phyloP scores from a whole-genome alignment of 2,329 filamentous ascomycete species.

The Nothophaeocryptopus gaeumannii region DNA sequence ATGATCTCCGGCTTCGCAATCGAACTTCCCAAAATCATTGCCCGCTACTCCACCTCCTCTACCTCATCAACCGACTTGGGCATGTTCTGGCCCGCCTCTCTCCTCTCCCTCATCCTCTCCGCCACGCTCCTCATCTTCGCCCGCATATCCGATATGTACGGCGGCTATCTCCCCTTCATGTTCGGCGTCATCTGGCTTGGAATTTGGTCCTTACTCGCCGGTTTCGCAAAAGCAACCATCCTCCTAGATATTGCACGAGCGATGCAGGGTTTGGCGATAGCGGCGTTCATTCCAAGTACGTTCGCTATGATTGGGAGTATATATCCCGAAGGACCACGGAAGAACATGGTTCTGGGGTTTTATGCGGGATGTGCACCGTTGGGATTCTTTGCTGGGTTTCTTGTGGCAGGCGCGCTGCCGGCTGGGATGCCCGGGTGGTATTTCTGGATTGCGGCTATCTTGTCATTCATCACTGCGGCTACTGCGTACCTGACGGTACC shows the following conservation, averaged over 20 bases:
- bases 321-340: constrained; percentile 33
- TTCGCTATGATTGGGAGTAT: constrained; percentile 36
- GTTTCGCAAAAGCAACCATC: constrained; percentile 27
- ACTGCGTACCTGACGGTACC: constrained; percentile 35
- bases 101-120: constrained; percentile 36
- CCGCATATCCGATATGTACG: constrained; percentile 36
- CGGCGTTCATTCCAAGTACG: constrained; percentile 35
- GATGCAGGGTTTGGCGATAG: constrained; percentile 38
- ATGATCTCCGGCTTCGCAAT: constrained; percentile 39
- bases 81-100: constrained; percentile 36
- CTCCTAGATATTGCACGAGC: constrained; percentile 35
- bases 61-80: constrained; percentile 20
- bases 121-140: constrained; percentile 35
- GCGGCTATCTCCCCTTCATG: constrained; percentile 38
- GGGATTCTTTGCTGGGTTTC: constrained; percentile 37
- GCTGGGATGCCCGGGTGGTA: constrained; percentile 31
- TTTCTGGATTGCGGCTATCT: constrained; percentile 34
- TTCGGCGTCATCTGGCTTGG: constrained; percentile 35
- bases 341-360: constrained; percentile 36
- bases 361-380: constrained; percentile 38
- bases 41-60: constrained; percentile 5
- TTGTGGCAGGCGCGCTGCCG: constrained; percentile 33
- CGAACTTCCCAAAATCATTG: constrained; percentile 32
- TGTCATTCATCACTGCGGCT: constrained; percentile 29
- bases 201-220: constrained; percentile 36